Evolutionary conservation across 164 flowering plant genomes (phyloP).

Genomic region (Cinnamomum chago): DNA sequence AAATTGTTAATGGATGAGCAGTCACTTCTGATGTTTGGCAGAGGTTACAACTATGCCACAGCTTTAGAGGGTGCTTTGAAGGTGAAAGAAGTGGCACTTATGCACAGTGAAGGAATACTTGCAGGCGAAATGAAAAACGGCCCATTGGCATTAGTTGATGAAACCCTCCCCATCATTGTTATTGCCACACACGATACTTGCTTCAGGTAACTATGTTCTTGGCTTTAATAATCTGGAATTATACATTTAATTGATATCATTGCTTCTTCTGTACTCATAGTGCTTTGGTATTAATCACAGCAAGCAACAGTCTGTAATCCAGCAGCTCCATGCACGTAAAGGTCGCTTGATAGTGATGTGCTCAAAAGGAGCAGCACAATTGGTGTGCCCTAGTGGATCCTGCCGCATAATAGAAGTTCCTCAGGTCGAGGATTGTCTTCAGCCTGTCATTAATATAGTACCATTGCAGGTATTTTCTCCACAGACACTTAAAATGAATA

Average conservation of each 20-base stretch:
- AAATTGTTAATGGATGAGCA: constrained; percentile 67
- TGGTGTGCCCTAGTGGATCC: constrained; percentile 61
- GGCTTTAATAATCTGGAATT: not conserved
- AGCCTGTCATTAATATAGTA: constrained; percentile 82
- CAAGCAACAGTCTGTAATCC: constrained; percentile 97
- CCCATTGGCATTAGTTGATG: constrained; percentile 93
- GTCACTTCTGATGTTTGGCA: constrained; percentile 93
- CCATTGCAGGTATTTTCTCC: constrained; percentile 75
- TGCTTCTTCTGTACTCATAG: not conserved
- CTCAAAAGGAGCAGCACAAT: constrained; percentile 69
- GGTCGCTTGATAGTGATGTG: constrained; percentile 93
- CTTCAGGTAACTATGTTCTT: constrained; percentile 60
- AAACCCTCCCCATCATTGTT: constrained; percentile 86
- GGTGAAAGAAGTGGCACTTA: constrained; percentile 94
- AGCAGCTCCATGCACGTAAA: constrained; percentile 95
- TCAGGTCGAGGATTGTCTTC: constrained; percentile 88
- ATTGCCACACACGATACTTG: constrained; percentile 91
- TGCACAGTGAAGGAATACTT: constrained; percentile 98
- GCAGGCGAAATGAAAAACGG: constrained; percentile 99
- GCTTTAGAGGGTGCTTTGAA: constrained; percentile 95
- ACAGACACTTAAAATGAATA: not conserved
- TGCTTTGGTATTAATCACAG: constrained; percentile 40
- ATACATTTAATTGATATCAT: not conserved
- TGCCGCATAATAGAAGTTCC: constrained; percentile 91
- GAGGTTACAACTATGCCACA: constrained; percentile 97